Evolutionary conservation across 805 yeast genomes (phyloP).

Genomic region (Barnettozyma salicaria): DNA sequence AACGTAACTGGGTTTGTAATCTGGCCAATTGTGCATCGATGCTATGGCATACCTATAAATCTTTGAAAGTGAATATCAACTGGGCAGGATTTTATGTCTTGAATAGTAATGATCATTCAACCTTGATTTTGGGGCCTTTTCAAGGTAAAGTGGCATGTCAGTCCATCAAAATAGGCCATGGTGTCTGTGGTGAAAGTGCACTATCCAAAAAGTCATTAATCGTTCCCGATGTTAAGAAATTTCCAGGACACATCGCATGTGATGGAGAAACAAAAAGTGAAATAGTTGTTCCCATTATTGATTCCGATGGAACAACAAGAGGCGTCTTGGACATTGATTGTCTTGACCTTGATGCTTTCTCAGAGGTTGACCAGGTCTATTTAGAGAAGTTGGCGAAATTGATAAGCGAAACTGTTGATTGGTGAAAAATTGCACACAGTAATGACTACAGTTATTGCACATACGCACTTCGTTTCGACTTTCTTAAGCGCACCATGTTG

Average conservation of each 20-base stretch:
- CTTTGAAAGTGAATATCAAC: slow-evolving; percentile 54
- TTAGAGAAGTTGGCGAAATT: slow-evolving; percentile 54
- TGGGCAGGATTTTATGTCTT: slow-evolving; percentile 91
- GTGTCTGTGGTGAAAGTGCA: slow-evolving; percentile 93
- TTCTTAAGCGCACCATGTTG: too few species aligned
- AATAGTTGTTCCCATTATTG: slow-evolving; percentile 78
- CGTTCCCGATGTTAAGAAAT: slow-evolving; percentile 69
- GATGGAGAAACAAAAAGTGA: slow-evolving; percentile 94
- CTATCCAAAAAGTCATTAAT: slow-evolving; percentile 51
- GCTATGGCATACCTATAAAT: slow-evolving; percentile 80
- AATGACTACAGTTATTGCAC: too few species aligned
- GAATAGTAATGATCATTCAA: slow-evolving; percentile 27
- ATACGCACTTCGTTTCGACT: too few species aligned
- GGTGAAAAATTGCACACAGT: too few species aligned
- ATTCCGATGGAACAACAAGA: slow-evolving; percentile 34
- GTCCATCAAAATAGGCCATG: slow-evolving; percentile 65
- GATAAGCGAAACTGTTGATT: slow-evolving; percentile 50
- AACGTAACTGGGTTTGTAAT: slow-evolving; percentile 83
- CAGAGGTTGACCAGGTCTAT: slow-evolving; percentile 48
- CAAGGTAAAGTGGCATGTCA: slow-evolving; percentile 98
- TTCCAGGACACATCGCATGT: slow-evolving; percentile 94
- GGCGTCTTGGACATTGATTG: slow-evolving; percentile 92
- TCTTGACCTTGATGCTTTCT: slow-evolving; percentile 57
- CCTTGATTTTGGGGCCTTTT: slow-evolving; percentile 81
- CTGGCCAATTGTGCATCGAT: slow-evolving; percentile 81